Percentiles rank a stretch among this genome's conserved stretches.
Evolutionary conservation across 148 eudicot genomes (phyloP).

Genomic region (Diospyros lotus): DNA sequence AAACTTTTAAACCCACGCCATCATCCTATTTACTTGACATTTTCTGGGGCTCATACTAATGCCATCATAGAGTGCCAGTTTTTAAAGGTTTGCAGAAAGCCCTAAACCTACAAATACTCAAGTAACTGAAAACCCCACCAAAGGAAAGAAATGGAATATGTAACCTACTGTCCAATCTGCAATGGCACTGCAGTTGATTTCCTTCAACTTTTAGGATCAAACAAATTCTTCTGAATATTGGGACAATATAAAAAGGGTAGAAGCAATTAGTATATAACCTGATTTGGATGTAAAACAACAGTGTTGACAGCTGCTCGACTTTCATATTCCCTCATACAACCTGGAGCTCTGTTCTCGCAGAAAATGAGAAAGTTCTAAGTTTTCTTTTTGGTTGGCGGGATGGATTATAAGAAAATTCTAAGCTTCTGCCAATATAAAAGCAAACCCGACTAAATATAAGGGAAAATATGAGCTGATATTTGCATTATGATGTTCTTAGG

Average conservation of each 20-base stretch:
- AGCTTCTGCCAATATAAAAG: constrained; percentile 8
- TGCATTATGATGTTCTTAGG: not conserved
- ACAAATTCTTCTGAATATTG: not conserved
- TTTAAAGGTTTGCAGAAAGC: too few relatives aligned
- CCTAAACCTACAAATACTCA: too few relatives aligned
- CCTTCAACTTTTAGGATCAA: not conserved
- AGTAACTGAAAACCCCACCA: not conserved
- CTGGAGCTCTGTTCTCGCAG: constrained; percentile 65
- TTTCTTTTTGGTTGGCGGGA: too few relatives aligned
- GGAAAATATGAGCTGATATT: not conserved
- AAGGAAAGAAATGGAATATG: not conserved
- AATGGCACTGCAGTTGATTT: not conserved
- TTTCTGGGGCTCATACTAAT: too few relatives aligned
- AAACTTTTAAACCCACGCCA: too few relatives aligned
- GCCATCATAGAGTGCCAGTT: too few relatives aligned
- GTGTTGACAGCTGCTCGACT: constrained; percentile 99
- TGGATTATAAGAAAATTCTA: not conserved
- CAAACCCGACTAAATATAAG: not conserved
- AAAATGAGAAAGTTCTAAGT: too few relatives aligned
- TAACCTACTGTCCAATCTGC: not conserved
- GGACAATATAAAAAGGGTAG: not conserved
- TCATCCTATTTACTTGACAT: too few relatives aligned
- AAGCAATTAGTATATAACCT: constrained; percentile 35
- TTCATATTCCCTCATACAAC: constrained; percentile 97
- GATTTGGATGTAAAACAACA: constrained; percentile 96